phyloP scores from a whole-genome alignment of 306 rosid species.

The Vigna mungo region DNA sequence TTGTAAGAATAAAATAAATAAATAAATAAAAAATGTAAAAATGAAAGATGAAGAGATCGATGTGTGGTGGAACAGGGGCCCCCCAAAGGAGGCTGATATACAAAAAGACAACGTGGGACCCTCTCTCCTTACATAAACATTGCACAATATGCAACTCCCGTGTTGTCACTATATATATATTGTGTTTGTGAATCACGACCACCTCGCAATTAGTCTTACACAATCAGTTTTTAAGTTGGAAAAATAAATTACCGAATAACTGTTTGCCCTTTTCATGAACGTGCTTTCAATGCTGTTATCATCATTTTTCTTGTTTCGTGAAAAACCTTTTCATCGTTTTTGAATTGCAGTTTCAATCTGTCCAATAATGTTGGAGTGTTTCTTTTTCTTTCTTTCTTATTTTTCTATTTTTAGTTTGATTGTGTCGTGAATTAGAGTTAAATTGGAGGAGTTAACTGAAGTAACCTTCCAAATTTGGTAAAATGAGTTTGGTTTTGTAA shows the following conservation, averaged over 20 bases:
- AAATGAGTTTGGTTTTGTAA: background rate
- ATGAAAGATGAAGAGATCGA: too few species aligned
- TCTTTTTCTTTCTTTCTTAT: too few species aligned
- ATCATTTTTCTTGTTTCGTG: too few species aligned
- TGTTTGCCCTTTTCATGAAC: too few species aligned
- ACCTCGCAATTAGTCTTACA: too few species aligned
- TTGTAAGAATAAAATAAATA: background rate
- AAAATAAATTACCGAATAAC: too few species aligned
- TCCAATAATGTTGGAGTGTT: too few species aligned
- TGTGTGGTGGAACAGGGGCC: slow-evolving; percentile 14
- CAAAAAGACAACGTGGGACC: slow-evolving; percentile 41
- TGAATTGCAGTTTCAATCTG: too few species aligned
- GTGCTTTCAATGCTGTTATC: too few species aligned
- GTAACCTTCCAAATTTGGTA: background rate
- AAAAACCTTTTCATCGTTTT: too few species aligned
- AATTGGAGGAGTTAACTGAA: background rate
- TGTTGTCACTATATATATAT: slow-evolving; percentile 39
- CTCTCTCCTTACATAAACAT: slow-evolving; percentile 24
- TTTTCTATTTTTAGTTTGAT: background rate
- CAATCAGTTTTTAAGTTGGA: too few species aligned
- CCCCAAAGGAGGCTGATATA: slow-evolving; percentile 24
- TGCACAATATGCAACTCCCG: slow-evolving; percentile 39
- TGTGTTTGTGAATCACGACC: background rate
- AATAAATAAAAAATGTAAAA: background rate
- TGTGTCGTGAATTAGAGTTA: background rate